phyloP scores from a whole-genome alignment of 192 early-diverging fungal species.

The Jimgerdemannia lactiflua region DNA sequence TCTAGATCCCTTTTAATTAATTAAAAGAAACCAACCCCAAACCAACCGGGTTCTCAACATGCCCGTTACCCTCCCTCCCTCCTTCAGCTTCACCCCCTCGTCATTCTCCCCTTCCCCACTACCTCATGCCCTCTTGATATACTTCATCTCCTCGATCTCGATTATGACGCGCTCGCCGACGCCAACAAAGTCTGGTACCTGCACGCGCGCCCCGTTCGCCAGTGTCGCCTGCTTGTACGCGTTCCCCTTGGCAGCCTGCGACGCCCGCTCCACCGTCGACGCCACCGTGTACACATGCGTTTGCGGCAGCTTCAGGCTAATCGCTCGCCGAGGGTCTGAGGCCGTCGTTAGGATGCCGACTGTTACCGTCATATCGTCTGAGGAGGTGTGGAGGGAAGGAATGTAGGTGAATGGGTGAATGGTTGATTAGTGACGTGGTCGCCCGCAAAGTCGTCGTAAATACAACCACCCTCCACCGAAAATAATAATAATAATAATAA shows the following conservation, averaged over 20 bases:
- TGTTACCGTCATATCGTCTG: constrained; percentile 50
- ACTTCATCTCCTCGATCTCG: constrained; percentile 61
- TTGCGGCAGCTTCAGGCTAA: constrained; percentile 59
- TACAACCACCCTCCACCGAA: too few species aligned
- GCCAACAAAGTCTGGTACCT: constrained; percentile 82
- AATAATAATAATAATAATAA: too few species aligned
- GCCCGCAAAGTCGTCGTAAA: background rate
- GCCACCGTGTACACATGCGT: constrained; percentile 56
- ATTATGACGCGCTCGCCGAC: constrained; percentile 72
- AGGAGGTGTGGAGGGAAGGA: background rate
- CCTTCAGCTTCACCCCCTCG: too few species aligned
- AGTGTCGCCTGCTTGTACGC: constrained; percentile 64
- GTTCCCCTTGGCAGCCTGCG: constrained; percentile 65
- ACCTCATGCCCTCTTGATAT: constrained; percentile 53
- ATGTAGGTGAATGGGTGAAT: background rate
- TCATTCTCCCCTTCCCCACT: too few species aligned
- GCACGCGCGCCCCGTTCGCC: constrained; percentile 60
- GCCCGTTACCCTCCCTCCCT: too few species aligned
- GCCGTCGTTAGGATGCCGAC: constrained; percentile 54
- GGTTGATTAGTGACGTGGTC: background rate
- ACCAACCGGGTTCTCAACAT: too few species aligned
- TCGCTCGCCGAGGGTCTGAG: constrained; percentile 39
- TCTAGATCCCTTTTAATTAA: too few species aligned
- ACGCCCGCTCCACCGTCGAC: constrained; percentile 42
- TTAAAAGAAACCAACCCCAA: too few species aligned